Base-by-base conservation (phyloP, 331 rosid genomes). In the Arachis monticola region DNA sequence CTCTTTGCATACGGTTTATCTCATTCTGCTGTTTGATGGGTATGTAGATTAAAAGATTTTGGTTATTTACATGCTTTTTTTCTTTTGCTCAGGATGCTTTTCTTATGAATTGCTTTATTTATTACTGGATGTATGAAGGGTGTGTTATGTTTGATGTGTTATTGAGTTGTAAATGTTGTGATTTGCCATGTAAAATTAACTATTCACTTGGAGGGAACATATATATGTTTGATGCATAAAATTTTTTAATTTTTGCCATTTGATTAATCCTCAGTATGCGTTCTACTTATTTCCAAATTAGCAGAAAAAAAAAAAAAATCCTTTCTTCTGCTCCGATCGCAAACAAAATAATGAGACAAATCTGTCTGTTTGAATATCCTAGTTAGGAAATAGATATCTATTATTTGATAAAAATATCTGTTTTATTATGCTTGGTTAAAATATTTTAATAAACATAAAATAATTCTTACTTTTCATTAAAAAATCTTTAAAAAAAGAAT, bases 221-320 rank as follows among this genome's bases (percentile, higher is more conserved):
- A 38, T 52, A 47, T 55, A 60, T 3, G 47, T 30, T 60, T 45
- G n/a, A 72, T 59, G 14, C 1, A 11, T 60, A 48, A 3, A 50
- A n/a, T 61, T 73, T 47, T 8, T 4, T 40, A 22, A 11, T 51
- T 67, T 30, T 48, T n/a, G 56, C 44, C 4, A 22, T 68, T 67
- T 64, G 46, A 67, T 65, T 62, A 71, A 69, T 35, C 22, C 22
- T 65, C 64, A 57, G 4, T 27, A 57, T 45, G 13, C 32, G 35
- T 62, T 74, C 46, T 61, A 41, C 62, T 53, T 41, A 32, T 64
- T 80, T 75, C 87, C 78, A 79, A 77, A 72, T 79, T 79, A 71
- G 79, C 77, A 82, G 70, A 12, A 30, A 45, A 55, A 7, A 8
- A n/a, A 32, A 67, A 67, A 35, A 35, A 4, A 35, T 35, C 40